These are phyloP conservation scores for Populus hybrid DNA, from an alignment of 441 rosid genomes.

Conservation along the genomic window DNA sequence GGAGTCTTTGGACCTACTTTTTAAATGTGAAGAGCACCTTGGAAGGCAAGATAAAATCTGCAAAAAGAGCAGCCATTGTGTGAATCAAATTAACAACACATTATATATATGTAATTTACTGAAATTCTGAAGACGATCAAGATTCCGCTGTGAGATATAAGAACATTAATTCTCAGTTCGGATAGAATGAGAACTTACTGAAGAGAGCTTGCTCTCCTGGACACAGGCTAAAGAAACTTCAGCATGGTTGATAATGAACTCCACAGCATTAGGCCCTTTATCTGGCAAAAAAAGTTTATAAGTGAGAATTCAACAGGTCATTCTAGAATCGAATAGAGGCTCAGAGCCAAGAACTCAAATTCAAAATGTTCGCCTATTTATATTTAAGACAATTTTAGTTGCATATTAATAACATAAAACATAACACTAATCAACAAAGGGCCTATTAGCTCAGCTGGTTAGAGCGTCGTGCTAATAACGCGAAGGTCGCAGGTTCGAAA, in stretches of 20 bases:
- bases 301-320: not conserved
- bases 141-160: constrained; percentile 75
- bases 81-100: not conserved
- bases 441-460: constrained; percentile 84
- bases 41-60: constrained; percentile 70
- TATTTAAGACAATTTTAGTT: no score
- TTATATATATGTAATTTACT: not conserved
- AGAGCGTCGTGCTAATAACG: constrained; percentile 89
- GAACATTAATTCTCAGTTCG: constrained; percentile 39
- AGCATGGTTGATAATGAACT: constrained; percentile 85
- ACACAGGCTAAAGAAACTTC: constrained; percentile 75
- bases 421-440: not conserved
- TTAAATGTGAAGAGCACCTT: constrained; percentile 54
- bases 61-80: constrained; percentile 9
- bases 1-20: constrained; percentile 44
- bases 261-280: constrained; percentile 85
- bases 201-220: constrained; percentile 67
- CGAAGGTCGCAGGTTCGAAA: constrained; percentile 76
- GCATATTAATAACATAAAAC: no score
- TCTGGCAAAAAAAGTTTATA: not conserved
- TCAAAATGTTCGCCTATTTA: no score
- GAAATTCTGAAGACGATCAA: constrained; percentile 39
- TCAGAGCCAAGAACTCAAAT: no score
- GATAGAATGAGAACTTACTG: constrained; percentile 40
- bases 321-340: not conserved